Evolutionary conservation across 1,284 basidiomycete genomes (phyloP), one percentile per base, ranked within the genome.

Genomic region (Cutaneotrichosporon cavernicola): DNA sequence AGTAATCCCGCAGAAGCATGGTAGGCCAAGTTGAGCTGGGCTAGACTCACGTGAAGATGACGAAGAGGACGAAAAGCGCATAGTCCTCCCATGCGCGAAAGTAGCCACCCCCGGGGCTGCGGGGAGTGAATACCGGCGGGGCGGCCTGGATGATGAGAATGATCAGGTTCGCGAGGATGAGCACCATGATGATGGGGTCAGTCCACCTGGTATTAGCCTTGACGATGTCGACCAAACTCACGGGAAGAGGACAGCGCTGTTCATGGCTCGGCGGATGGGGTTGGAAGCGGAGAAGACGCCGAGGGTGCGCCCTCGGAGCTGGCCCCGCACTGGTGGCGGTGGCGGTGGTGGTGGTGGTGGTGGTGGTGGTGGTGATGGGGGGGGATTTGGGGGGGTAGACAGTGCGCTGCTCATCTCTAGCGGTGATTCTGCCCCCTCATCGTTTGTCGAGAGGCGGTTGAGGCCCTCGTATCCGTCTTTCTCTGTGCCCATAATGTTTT

Each of bases 51-150:
- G 93, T 95, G 84, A 94, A 98, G 69, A 92, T 72, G 69, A 87
- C 81, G 79, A 98, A 98, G 63, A 98, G 82, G 38, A 74, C 85
- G 75, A 98, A 91, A 21, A 98, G 82, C 22, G 85, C 87, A 73
- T 87, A 89, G 78, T 98, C 94, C 72, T 93, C 90, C 92, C 94
- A 96, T 14, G 81, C 73, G 64, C 89, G 87, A 81, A 90, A 97
- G 7, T 91, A 92, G 40, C 80, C 78, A 36, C 72, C 65, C 70
- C 78, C 61, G 4, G 22, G 8, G 38, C 55, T 56, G 14, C 84
- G 81, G 7, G 81, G 72, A 66, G 80, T 59, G 84, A 86, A 76
- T 74, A 86, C 70, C 75, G 82, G 65, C 65, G 79, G 69, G 67
- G 83, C 86, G 7, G 91, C 87, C 80, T 98, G 94, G 18, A 92